Evolutionary conservation across 1,139 yeast species (phyloP), one percentile per base, ranked within the genome.

Genomic region (Maudiozyma humilis): DNA sequence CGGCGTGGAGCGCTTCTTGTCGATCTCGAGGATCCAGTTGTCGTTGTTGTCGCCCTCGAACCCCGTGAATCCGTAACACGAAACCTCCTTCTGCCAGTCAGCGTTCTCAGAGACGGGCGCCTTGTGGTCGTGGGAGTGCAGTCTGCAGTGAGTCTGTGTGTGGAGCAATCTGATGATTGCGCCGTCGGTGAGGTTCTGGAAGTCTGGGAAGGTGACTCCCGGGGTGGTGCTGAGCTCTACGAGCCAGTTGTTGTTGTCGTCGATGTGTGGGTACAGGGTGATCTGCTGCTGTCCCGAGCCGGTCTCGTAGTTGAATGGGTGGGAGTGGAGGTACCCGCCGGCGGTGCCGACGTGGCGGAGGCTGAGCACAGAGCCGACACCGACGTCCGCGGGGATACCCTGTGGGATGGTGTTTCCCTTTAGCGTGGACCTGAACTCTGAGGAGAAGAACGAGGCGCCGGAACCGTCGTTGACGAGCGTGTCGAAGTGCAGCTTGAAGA

Each of bases 301-400:
- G 36, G 87, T 75, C 56, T 87, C 91, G 62, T 88, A 91, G 60
- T 75, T 70, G 60, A 83, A 87, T 47, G 76, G 74, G 66, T 93
- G 98, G 17, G 96, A 88, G 67, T 93, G 99, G 59, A 91, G 73
- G 66, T 91, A 93, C 36, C 98, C 98, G 51, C 97, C 97, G 59
- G 76, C 78, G 36, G 97, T 87, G 58, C 82, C 82, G 44, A 79
- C 59, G 62, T 93, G 98, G 60, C 93, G 84, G 44, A 93, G 56
- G 31, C 91, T 73, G 38, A 93, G 74, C 19, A 70, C 66, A n/a
- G 96, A 85, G 31, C 95, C 94, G 54, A 78, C 78, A 47, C 95
- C 96, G 40, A 93, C 95, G 44, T 82, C 79, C n/a, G 93, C 87
- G 40, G 73, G 70, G 36, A 87, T 79, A 49, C 79, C 66, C 33